Evolutionary conservation across 352 stramenopile genomes (phyloP).

Genomic region (Blastocystis sp.): DNA sequence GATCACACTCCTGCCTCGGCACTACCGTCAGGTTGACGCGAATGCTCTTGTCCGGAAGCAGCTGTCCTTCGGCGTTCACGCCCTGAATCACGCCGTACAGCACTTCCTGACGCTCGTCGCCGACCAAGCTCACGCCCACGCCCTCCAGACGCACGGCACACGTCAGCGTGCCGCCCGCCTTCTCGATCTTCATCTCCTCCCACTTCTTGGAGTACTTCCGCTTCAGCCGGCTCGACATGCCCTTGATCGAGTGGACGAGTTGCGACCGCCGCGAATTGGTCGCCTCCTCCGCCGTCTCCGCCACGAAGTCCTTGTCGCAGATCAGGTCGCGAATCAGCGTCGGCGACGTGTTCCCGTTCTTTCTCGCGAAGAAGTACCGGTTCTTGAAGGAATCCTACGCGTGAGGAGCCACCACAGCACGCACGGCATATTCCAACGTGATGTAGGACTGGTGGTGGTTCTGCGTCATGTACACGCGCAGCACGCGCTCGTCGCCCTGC

Average conservation of each 20-base stretch:
- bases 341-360: neutral
- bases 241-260: neutral
- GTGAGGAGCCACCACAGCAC: neutral
- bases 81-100: constrained; percentile 11
- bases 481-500: constrained; percentile 1
- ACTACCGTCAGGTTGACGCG: neutral
- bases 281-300: neutral
- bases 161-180: neutral
- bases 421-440: constrained; percentile 37
- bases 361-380: neutral
- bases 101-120: neutral
- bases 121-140: neutral
- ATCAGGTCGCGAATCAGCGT: neutral
- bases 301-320: neutral
- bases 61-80: neutral
- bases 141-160: neutral
- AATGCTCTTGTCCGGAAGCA: neutral
- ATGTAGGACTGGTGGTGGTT: constrained; percentile 26
- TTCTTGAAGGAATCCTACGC: constrained; percentile 38
- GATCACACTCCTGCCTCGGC: too few relatives aligned
- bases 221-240: neutral
- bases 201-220: neutral
- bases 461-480: constrained; percentile 17
- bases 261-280: neutral
- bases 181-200: neutral